phyloP scores from a whole-genome alignment of 2,329 filamentous ascomycete genomes.

The Penicillium griseofulvum region DNA sequence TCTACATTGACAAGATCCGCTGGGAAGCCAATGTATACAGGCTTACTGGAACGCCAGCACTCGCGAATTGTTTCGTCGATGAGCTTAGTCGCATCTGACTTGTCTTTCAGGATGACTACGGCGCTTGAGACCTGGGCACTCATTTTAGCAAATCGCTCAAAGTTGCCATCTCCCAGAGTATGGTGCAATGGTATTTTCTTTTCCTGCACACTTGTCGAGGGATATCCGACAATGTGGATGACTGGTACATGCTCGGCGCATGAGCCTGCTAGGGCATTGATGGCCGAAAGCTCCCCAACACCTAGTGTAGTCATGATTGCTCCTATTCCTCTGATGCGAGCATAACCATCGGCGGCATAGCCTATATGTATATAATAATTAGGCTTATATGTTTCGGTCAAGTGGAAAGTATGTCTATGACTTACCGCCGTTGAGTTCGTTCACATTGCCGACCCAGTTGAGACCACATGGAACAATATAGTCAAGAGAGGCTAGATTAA shows the following conservation, averaged over 20 bases:
- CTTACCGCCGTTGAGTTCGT: constrained; percentile 55
- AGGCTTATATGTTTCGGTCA: constrained; percentile 1
- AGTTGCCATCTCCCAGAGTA: constrained; percentile 70
- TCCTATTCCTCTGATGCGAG: constrained; percentile 64
- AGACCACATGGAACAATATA: constrained; percentile 53
- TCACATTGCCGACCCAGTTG: constrained; percentile 57
- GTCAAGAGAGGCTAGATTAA: constrained; percentile 60
- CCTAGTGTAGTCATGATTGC: constrained; percentile 71
- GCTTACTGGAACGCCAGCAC: constrained; percentile 67
- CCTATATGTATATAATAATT: constrained; percentile 34
- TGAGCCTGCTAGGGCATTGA: constrained; percentile 69
- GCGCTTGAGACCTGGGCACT: constrained; percentile 66
- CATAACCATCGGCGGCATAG: constrained; percentile 73
- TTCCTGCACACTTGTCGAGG: constrained; percentile 42
- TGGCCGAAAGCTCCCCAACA: constrained; percentile 62
- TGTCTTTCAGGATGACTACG: constrained; percentile 67
- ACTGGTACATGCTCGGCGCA: constrained; percentile 69
- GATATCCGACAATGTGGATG: constrained; percentile 57
- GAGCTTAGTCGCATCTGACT: constrained; percentile 64
- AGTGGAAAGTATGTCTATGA: background rate
- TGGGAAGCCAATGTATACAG: constrained; percentile 77
- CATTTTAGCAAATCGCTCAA: constrained; percentile 76
- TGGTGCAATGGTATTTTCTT: constrained; percentile 54
- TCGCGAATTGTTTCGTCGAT: constrained; percentile 71
- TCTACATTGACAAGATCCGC: constrained; percentile 74